Percentiles rank a stretch among this genome's conserved stretches.
Conservation (phyloP, 768 basidiomycete genomes). For the Tulasnella sp. region DNA sequence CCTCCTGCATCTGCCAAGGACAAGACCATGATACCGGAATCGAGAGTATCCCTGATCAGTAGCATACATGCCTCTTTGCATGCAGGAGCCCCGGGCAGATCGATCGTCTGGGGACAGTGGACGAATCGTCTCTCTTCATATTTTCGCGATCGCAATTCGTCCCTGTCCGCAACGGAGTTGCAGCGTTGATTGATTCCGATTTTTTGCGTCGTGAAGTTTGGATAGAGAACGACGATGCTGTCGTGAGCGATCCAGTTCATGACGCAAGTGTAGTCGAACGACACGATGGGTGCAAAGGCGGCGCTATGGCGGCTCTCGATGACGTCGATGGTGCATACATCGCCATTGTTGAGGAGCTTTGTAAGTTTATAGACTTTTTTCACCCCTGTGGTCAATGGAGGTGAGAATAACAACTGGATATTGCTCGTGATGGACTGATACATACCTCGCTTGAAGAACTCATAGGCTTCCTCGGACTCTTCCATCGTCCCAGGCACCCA, state of each 20-base stretch:
- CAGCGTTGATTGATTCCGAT: neutral
- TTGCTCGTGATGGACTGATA: no score
- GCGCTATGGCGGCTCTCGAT: neutral
- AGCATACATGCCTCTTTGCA: neutral
- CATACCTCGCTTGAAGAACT: neutral
- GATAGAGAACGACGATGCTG: neutral
- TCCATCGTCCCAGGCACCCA: neutral
- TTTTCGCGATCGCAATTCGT: neutral
- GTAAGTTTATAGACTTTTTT: neutral
- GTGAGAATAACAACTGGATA: neutral
- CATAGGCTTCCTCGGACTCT: neutral
- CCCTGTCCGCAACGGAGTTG: neutral
- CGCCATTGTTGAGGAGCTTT: neutral
- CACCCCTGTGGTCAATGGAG: no score
- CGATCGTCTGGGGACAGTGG: neutral
- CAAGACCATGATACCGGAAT: neutral
- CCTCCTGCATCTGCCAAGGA: neutral
- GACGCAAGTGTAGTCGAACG: neutral
- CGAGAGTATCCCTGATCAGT: neutral
- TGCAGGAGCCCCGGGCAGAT: neutral
- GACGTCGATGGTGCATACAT: neutral
- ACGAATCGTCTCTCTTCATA: neutral
- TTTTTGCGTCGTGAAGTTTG: neutral
- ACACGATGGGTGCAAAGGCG: neutral
- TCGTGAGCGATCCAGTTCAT: conserved; percentile 1